phyloP scores from a whole-genome alignment of 2,329 filamentous ascomycete species.

The Nemania serpens region DNA sequence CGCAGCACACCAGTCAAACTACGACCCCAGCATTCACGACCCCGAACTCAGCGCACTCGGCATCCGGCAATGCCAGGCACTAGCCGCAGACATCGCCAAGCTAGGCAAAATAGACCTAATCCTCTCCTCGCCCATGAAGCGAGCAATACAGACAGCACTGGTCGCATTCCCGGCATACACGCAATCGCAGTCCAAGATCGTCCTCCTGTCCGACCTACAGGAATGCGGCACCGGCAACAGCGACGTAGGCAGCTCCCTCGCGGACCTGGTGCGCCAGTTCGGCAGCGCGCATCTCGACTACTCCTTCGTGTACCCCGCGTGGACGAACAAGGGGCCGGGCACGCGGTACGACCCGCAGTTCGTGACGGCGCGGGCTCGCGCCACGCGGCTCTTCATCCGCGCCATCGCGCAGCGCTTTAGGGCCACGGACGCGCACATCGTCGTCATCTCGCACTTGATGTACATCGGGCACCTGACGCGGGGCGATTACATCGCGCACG shows the following conservation, averaged over 20 bases:
- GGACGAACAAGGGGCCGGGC: not conserved
- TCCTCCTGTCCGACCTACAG: slow-evolving; percentile 5
- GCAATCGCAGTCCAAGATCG: not conserved
- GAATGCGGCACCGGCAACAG: not conserved
- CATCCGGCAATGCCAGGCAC: not conserved
- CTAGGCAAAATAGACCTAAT: not conserved
- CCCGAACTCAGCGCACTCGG: slow-evolving; percentile 2
- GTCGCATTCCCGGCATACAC: not conserved
- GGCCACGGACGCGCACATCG: slow-evolving; percentile 3
- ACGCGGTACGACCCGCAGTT: not conserved
- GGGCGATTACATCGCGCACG: not conserved
- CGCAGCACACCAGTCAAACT: not conserved
- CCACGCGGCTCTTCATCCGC: not conserved
- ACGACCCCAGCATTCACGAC: not conserved
- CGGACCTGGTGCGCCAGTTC: not conserved
- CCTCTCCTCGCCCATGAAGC: slow-evolving; percentile 12
- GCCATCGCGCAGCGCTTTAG: not conserved
- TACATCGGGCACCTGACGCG: not conserved
- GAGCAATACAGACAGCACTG: slow-evolving; percentile 18
- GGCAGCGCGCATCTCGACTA: not conserved
- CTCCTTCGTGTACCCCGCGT: not conserved
- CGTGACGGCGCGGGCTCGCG: not conserved
- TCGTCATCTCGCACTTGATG: not conserved
- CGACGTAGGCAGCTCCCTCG: not conserved
- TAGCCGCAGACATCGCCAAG: not conserved